phyloP scores from a whole-genome alignment of 345 rosid species.

The Camelina neglecta region DNA sequence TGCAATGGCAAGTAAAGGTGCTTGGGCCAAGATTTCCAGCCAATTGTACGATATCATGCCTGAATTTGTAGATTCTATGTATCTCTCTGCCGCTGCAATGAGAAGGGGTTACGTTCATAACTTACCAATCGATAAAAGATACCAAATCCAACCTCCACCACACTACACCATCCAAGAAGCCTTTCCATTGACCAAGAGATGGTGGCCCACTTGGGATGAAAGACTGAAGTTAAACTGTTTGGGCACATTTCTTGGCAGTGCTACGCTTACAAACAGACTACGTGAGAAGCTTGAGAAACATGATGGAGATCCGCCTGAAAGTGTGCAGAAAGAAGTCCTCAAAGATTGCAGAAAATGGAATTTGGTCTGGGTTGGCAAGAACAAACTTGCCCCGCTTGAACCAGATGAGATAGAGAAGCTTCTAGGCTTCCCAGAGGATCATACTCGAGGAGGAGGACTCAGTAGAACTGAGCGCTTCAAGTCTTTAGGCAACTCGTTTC shows the following conservation, averaged over 20 bases:
- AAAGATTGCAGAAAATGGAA: conserved; percentile 39
- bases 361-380: conserved; percentile 48
- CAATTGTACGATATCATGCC: conserved; percentile 37
- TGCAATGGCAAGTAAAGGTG: conserved; percentile 43
- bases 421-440: conserved; percentile 44
- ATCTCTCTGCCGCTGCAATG: conserved; percentile 32
- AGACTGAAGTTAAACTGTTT: conserved; percentile 36
- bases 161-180: conserved; percentile 38
- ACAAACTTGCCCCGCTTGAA: conserved; percentile 57
- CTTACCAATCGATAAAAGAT: conserved; percentile 43
- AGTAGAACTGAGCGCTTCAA: conserved; percentile 27
- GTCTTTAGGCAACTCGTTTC: conserved; percentile 30
- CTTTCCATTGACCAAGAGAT: conserved; percentile 24
- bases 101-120: conserved; percentile 50
- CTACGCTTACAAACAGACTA: conserved; percentile 31
- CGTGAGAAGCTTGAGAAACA: conserved; percentile 27
- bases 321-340: conserved; percentile 22
- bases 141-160: conserved; percentile 38
- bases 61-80: conserved; percentile 42
- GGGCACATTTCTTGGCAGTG: conserved; percentile 16
- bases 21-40: conserved; percentile 39
- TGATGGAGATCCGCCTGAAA: conserved; percentile 13
- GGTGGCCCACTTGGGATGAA: conserved; percentile 88
- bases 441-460: conserved; percentile 44
- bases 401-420: conserved; percentile 61